These are phyloP conservation scores for Daldinia decipiens DNA, from an alignment of 495 filamentous ascomycete genomes.

Conservation along the genomic window DNA sequence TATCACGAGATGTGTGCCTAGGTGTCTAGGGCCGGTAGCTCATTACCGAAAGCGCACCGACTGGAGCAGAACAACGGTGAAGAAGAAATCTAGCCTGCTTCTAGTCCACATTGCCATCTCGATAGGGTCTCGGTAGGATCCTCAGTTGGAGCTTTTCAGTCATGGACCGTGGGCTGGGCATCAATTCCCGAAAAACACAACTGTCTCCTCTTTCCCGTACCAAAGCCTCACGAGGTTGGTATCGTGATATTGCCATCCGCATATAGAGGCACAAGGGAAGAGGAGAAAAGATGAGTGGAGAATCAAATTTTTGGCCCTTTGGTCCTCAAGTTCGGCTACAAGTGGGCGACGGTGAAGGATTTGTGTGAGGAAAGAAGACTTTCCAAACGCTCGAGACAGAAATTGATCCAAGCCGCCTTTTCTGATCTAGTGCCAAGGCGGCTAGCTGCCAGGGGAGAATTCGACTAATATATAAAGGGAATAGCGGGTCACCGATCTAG, in stretches of 20 bases:
- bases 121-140: conserved; percentile 24
- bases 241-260: conserved; percentile 33
- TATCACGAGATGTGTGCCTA: conserved; percentile 40
- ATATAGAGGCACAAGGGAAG: conserved; percentile 2
- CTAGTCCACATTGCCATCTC: conserved; percentile 25
- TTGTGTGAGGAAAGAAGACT: conserved; percentile 28
- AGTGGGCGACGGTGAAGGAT: conserved; percentile 45
- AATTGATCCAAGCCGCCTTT: conserved; percentile 27
- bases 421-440: conserved; percentile 42
- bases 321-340: conserved; percentile 2
- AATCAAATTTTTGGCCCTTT: neutral
- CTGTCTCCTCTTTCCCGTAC: conserved; percentile 9
- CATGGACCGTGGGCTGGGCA: conserved; percentile 20
- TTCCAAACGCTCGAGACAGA: conserved; percentile 8
- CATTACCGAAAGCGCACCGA: conserved; percentile 44
- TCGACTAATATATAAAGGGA: conserved; percentile 8
- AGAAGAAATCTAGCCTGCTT: conserved; percentile 30
- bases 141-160: conserved; percentile 12
- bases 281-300: conserved; percentile 24
- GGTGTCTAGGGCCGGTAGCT: conserved; percentile 27
- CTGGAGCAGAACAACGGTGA: conserved; percentile 41
- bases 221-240: conserved; percentile 12
- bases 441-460: conserved; percentile 33
- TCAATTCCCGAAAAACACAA: conserved; percentile 24
- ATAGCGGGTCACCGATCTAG: conserved; percentile 40